Evolutionary conservation across 495 filamentous ascomycete genomes (phyloP), one percentile per base, ranked within the genome.

Genomic region (Jackrogersella multiformis): DNA sequence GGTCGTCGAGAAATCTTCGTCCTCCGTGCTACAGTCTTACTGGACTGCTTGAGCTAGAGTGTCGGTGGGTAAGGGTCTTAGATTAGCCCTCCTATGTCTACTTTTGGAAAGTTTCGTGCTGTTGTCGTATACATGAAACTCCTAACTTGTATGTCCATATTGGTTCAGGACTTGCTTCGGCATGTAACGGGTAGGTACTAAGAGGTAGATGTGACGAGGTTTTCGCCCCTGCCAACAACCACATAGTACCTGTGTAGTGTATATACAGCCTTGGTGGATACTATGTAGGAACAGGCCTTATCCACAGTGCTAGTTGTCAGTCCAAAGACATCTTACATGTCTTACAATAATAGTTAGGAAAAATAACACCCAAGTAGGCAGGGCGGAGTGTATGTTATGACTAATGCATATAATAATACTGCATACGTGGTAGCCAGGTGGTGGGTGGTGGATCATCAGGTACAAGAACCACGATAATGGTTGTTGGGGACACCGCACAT

Each of bases 391-490:
- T 57, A 61, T 56, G 23, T 26, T 56, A 66, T 61, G 67, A 62
- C 67, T 58, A 66, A 70, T 66, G 67, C 61, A 66, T 51, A 65
- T 65, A 70, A 66, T 65, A 51, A 16, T 62, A 21, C 51, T 56
- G 67, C 61, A 66, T 70, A 70, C 67, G 67, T 70, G 67, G 67
- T 65, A 62, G 56, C 45, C 53, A 57, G 61, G 45, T 34, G 56
- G 56, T 70, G 67, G 61, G 45, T 34, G 56, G 56, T 70, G 67
- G 67, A 70, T 70, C 67, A 70, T 70, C 67, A 70, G 67, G 67
- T 70, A 70, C 67, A 64, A 66, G 61, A 66, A 66, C 67, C 67
- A 58, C 67, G 67, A 70, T 70, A 70, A 70, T 70, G 61, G 67
- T 21, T 61, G 46, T 41, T 54, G 49, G 61, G 61, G 38, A 61